Base-by-base conservation (phyloP, 768 basidiomycete genomes). In the Phylloporus rhodoxanthus region DNA sequence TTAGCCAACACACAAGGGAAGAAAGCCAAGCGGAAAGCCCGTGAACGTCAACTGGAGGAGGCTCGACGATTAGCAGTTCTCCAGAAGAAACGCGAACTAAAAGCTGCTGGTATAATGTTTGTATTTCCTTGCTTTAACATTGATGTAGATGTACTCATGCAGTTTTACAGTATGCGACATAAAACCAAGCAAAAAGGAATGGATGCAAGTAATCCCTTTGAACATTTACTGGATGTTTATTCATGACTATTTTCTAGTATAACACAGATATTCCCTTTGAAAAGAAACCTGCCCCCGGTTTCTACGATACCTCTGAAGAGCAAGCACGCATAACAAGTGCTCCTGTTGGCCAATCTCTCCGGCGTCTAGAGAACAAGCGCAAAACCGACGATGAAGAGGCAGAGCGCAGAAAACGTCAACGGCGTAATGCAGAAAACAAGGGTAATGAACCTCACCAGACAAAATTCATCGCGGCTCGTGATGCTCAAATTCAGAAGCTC, bases 1-100 rank as follows among this genome's bases (percentile, higher is more conserved):
- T 77, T 99, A 30, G 96, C 96, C 43, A 99, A 99, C 66, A 99
- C 96, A 0, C 96, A 99, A 68, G 96, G 96, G 30, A 99, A 99
- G 70, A 99, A 99, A 69, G 96, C 96, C 3, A 99, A 99, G 68
- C 86, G 96, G 58, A 99, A 98, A 70, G 96, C 94, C 5, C 81
- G 96, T 39, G 96, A 99, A 63, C 86, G 95, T 51, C 95, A 97
- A 62, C 72, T 99, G 32, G 96, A 99, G 65, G 96, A 99, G 64
- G 96, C 96, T 2, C 75, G 95, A 45, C 78, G 96, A 20, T 71
- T 99, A 37, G 96, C 96, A 8, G 90, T 95, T 30, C 70, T 99
- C 47, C 96, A 98, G 67, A 99, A 99, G 77, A 96, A 94, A 72
- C 78, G 96, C 59, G 96, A 98, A 65, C 70, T 99, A 54, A 99